These are phyloP conservation scores for Geotrichum histeridarum DNA, from an alignment of 1,139 yeast genomes.

Conservation along the genomic window DNA sequence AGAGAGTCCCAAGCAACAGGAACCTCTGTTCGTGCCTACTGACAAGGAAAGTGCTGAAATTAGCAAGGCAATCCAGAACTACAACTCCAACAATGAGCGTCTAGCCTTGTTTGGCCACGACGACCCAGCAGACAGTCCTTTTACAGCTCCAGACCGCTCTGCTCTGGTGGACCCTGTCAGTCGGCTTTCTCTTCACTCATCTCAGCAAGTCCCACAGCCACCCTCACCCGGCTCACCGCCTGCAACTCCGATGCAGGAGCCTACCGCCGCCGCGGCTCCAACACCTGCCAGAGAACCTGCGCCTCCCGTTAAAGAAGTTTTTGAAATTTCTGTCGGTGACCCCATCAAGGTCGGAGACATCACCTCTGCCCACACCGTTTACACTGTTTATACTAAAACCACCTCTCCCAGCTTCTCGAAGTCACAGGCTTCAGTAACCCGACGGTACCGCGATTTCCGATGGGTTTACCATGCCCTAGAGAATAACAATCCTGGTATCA, in stretches of 20 bases:
- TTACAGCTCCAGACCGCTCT: background rate
- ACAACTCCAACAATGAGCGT: constrained; percentile 19
- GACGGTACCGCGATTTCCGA: constrained; percentile 78
- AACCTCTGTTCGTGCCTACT: background rate
- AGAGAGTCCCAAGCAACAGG: background rate
- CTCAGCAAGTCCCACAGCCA: background rate
- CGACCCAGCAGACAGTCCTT: background rate
- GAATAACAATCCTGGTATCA: constrained; percentile 79
- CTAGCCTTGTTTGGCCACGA: constrained; percentile 18
- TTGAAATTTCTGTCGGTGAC: constrained; percentile 76
- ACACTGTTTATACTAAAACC: constrained; percentile 63
- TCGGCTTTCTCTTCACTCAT: background rate
- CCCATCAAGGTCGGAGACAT: constrained; percentile 90
- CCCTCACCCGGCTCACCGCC: background rate
- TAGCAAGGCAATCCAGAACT: constrained; percentile 16
- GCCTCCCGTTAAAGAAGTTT: constrained; percentile 23
- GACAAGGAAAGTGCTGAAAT: constrained; percentile 12
- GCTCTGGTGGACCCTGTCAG: background rate
- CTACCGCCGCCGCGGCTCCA: background rate
- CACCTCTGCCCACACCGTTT: constrained; percentile 83
- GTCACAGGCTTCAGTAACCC: constrained; percentile 50
- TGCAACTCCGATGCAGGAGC: background rate
- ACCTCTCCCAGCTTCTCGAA: constrained; percentile 40
- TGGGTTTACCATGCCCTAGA: constrained; percentile 88
- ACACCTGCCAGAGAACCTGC: background rate